These are phyloP conservation scores for Cyberlindnera maclurae DNA, from an alignment of 805 yeast genomes.

Conservation along the genomic window DNA sequence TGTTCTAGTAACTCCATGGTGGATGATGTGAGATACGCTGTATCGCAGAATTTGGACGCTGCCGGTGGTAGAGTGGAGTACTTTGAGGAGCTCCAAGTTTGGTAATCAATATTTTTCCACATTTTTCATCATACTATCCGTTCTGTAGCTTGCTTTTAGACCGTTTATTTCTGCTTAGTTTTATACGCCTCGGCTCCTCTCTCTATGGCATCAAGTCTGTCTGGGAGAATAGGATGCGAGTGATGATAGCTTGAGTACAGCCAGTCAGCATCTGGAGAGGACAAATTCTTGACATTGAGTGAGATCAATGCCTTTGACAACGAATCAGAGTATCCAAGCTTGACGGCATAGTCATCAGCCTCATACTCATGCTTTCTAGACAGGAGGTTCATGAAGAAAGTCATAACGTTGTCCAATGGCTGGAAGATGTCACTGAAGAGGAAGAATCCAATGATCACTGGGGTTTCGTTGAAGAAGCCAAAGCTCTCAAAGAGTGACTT, in stretches of 20 bases:
- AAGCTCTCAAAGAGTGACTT: slow-evolving; percentile 68
- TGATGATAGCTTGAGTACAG: slow-evolving; percentile 82
- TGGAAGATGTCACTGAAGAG: slow-evolving; percentile 71
- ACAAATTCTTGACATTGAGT: slow-evolving; percentile 72
- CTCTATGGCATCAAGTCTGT: slow-evolving; percentile 75
- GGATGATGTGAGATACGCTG: slow-evolving; percentile 41
- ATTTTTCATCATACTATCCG: neutral
- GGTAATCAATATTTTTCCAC: slow-evolving; percentile 29
- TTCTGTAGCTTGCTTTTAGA: neutral
- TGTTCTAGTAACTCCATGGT: slow-evolving; percentile 52
- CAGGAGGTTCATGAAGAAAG: slow-evolving; percentile 59
- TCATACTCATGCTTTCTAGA: slow-evolving; percentile 88
- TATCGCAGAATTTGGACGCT: slow-evolving; percentile 28
- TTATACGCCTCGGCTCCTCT: slow-evolving; percentile 12
- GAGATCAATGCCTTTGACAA: slow-evolving; percentile 68
- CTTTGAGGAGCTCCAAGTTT: slow-evolving; percentile 51
- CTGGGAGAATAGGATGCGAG: slow-evolving; percentile 88
- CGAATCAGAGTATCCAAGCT: slow-evolving; percentile 61
- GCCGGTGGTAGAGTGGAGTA: slow-evolving; percentile 41
- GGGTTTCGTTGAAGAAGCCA: slow-evolving; percentile 62
- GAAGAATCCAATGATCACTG: slow-evolving; percentile 74
- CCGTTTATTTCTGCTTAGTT: slow-evolving; percentile 14
- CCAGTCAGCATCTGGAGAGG: slow-evolving; percentile 86
- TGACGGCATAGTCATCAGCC: slow-evolving; percentile 83
- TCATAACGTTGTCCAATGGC: slow-evolving; percentile 66